A percentile compares a stretch with the other conserved stretches of the same genome.
These are phyloP conservation scores for Fraxinus cuspidata DNA, from an alignment of 257 asterid genomes.

Conservation along the genomic window DNA sequence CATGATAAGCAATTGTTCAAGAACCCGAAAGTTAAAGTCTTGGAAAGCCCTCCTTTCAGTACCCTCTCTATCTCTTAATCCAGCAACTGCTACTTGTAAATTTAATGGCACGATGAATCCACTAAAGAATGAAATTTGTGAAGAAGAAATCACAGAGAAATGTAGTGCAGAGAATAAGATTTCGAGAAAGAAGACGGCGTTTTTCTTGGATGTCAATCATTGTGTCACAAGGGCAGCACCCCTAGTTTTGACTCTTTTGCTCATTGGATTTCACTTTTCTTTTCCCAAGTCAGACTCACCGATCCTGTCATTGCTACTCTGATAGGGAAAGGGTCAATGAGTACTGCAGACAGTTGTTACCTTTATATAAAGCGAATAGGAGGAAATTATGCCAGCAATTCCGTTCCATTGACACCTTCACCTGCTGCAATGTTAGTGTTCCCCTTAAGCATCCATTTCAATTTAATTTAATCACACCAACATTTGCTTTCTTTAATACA, in stretches of 20 bases:
- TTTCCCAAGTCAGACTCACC: conserved; percentile 77
- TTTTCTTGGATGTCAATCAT: conserved; percentile 93
- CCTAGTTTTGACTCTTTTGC: conserved; percentile 82
- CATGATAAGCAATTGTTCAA: neutral
- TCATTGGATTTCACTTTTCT: conserved; percentile 88
- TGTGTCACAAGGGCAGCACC: conserved; percentile 75
- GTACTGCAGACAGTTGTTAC: conserved; percentile 66
- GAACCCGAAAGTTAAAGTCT: conserved; percentile 35
- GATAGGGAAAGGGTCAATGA: conserved; percentile 91
- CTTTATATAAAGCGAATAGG: conserved; percentile 86
- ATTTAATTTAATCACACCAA: too few species aligned
- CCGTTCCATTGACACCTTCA: neutral
- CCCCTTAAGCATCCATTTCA: too few species aligned
- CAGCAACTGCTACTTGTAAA: conserved; percentile 25
- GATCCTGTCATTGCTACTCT: conserved; percentile 73
- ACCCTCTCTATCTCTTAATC: conserved; percentile 14
- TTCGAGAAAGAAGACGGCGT: conserved; percentile 64
- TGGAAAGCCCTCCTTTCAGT: conserved; percentile 40
- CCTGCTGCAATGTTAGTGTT: too few species aligned
- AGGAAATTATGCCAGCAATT: conserved; percentile 42
- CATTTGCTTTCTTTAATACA: too few species aligned
- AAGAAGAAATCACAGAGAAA: conserved; percentile 16
- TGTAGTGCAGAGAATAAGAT: conserved; percentile 10
- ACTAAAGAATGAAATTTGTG: conserved; percentile 24
- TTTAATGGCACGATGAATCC: conserved; percentile 17